phyloP scores from a whole-genome alignment of 1,284 basidiomycete genomes.

The Blastosporella zonata region DNA sequence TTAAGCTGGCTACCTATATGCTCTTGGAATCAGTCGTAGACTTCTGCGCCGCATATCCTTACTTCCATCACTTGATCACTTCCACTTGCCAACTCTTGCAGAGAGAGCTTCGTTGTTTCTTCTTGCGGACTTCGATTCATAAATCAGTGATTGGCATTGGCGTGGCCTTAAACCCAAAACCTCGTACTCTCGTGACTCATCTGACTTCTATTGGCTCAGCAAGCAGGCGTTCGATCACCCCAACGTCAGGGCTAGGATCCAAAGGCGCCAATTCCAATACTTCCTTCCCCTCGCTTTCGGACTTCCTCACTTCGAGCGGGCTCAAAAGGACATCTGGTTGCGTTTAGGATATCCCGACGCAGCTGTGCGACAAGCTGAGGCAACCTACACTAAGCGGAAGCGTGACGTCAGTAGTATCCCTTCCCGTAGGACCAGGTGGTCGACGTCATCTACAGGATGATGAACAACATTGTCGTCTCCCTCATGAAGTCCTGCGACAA shows the following conservation, averaged over 20 bases:
- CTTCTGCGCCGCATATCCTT: constrained; percentile 33
- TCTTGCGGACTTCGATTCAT: constrained; percentile 32
- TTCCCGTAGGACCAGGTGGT: constrained; percentile 27
- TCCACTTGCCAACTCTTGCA: constrained; percentile 31
- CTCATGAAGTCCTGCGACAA: constrained; percentile 40
- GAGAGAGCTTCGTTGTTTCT: constrained; percentile 38
- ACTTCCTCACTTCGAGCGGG: constrained; percentile 31
- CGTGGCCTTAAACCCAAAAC: constrained; percentile 25
- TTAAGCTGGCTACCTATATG: constrained; percentile 26
- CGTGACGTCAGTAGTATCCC: constrained; percentile 10
- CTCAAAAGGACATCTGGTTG: constrained; percentile 28
- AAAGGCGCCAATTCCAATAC: constrained; percentile 33
- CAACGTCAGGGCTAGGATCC: constrained; percentile 31
- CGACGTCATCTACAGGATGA: constrained; percentile 35
- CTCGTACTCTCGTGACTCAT: constrained; percentile 29
- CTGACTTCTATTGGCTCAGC: constrained; percentile 42
- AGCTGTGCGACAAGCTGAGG: constrained; percentile 19
- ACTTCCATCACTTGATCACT: constrained; percentile 28
- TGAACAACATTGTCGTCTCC: constrained; percentile 40
- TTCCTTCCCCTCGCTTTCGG: constrained; percentile 42
- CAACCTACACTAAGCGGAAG: background rate
- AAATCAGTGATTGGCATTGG: constrained; percentile 36
- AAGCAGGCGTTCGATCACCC: constrained; percentile 33
- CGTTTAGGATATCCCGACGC: constrained; percentile 26
- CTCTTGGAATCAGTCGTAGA: constrained; percentile 33